A percentile compares a stretch with the other conserved stretches of the same genome.
Conservation (phyloP, 1,139 yeast genomes). For the Neolecta irregularis region DNA sequence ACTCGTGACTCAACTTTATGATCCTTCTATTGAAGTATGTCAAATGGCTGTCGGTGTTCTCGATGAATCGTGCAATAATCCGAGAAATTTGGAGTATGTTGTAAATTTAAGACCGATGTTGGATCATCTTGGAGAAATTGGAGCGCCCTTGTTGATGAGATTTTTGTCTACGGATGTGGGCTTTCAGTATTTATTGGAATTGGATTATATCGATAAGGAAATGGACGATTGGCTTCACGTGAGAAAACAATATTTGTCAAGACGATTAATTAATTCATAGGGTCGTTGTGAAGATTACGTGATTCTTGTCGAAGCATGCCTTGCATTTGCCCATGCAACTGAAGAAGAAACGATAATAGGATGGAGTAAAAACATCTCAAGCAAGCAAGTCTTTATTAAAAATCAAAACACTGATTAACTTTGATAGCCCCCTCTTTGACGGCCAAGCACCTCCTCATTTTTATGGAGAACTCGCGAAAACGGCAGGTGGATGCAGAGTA, state of each 20-base stretch:
- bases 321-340: conserved; percentile 18
- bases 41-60: conserved; percentile 39
- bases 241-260: not conserved
- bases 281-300: conserved; percentile 40
- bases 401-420: not conserved
- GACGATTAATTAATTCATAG: conserved; percentile 2
- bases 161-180: conserved; percentile 43
- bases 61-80: conserved; percentile 31
- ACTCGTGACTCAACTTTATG: conserved; percentile 57
- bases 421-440: not conserved
- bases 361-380: too few relatives aligned
- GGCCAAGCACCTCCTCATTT: conserved; percentile 43
- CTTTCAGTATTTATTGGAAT: conserved; percentile 35
- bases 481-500: conserved; percentile 59
- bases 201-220: conserved; percentile 41
- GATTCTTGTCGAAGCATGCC: conserved; percentile 33
- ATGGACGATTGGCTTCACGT: conserved; percentile 44
- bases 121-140: conserved; percentile 31
- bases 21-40: conserved; percentile 42
- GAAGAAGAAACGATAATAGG: not conserved
- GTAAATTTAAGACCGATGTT: conserved; percentile 33
- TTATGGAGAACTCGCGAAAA: conserved; percentile 62
- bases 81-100: conserved; percentile 31
- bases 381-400: not conserved
- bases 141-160: conserved; percentile 36